Percentiles rank a stretch among this genome's conserved stretches.
phyloP scores from a whole-genome alignment of 768 basidiomycete genomes.

The Kwoniella sp. region DNA sequence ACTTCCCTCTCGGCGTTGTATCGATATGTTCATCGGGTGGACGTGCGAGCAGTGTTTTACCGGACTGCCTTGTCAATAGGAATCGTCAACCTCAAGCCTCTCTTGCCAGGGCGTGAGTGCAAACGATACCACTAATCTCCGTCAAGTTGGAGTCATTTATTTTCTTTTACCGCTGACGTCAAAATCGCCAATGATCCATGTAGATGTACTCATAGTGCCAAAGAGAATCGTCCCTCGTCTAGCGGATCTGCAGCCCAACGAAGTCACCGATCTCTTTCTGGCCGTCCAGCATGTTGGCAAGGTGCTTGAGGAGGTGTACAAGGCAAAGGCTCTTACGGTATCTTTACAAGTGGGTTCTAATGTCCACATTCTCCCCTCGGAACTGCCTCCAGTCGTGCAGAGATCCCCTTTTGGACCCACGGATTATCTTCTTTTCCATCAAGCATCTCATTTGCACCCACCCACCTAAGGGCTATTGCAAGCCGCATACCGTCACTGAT shows the following conservation, averaged over 20 bases:
- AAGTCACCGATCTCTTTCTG: conserved; percentile 77
- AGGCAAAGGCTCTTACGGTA: conserved; percentile 79
- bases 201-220: conserved; percentile 66
- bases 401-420: too few species aligned
- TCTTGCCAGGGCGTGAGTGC: conserved; percentile 86
- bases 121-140: too few species aligned
- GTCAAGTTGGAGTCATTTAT: not conserved
- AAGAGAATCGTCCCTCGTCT: conserved; percentile 62
- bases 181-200: too few species aligned
- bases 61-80: conserved; percentile 71
- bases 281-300: conserved; percentile 77
- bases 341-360: conserved; percentile 73
- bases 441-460: conserved; percentile 13
- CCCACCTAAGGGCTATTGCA: not conserved
- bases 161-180: not conserved
- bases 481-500: not conserved
- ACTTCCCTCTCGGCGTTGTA: not conserved
- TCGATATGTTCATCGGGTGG: not conserved
- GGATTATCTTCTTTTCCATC: conserved; percentile 21
- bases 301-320: conserved; percentile 79
- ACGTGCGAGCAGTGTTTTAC: conserved; percentile 64
- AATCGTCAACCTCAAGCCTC: conserved; percentile 92
- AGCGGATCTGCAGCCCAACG: conserved; percentile 61
- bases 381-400: too few species aligned
- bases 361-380: not conserved